These are phyloP conservation scores for Arthrobotrys iridis DNA, from an alignment of 2,329 filamentous ascomycete genomes.

Conservation along the genomic window DNA sequence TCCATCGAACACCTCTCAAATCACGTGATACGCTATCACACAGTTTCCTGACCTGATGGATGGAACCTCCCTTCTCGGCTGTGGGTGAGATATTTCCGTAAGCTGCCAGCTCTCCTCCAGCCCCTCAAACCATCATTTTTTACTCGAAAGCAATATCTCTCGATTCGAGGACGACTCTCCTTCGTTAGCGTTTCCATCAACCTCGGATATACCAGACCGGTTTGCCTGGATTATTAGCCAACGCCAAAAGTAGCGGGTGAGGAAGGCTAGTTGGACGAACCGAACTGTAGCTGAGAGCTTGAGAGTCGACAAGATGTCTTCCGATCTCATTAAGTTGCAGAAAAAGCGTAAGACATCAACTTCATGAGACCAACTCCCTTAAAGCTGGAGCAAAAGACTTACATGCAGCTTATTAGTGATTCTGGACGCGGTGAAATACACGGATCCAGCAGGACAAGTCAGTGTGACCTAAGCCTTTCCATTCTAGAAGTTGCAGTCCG, in stretches of 20 bases:
- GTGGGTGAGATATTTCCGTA: constrained; percentile 51
- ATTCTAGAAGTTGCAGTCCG: not conserved
- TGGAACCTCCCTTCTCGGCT: constrained; percentile 53
- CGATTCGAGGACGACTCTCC: not conserved
- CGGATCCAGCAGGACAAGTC: constrained; percentile 33
- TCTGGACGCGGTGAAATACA: constrained; percentile 30
- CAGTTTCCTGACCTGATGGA: constrained; percentile 31
- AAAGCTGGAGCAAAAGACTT: not conserved
- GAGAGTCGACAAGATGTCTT: constrained; percentile 39
- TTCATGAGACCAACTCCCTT: no score
- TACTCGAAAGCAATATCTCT: constrained; percentile 9
- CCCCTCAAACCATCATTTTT: constrained; percentile 31
- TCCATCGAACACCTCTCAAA: constrained; percentile 25
- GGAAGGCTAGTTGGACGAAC: constrained; percentile 8
- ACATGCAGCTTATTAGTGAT: constrained; percentile 22
- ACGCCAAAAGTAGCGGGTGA: constrained; percentile 2
- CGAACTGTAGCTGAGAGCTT: not conserved
- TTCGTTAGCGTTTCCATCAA: constrained; percentile 16
- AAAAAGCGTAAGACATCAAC: constrained; percentile 17
- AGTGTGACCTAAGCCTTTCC: constrained; percentile 9
- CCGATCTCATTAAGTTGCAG: constrained; percentile 50
- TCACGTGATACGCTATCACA: constrained; percentile 31
- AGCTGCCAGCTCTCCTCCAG: constrained; percentile 40
- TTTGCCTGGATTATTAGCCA: not conserved
- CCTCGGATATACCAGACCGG: not conserved